Percentiles rank a stretch among this genome's conserved stretches.
phyloP scores from a whole-genome alignment of 1,139 yeast species.

The Taiozyma sp. region DNA sequence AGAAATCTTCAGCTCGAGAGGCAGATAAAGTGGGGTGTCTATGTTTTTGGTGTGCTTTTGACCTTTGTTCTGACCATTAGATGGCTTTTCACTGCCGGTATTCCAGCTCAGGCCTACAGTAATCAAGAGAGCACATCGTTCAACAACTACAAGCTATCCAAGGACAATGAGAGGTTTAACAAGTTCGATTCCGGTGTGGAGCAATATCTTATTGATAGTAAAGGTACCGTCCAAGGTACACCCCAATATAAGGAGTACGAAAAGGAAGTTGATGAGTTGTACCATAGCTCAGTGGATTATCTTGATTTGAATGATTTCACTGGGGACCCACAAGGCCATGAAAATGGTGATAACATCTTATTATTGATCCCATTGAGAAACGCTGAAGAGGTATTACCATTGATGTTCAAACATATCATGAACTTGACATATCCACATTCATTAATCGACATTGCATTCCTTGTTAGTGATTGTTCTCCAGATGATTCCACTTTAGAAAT shows the following conservation, averaged over 20 bases:
- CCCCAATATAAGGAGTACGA: constrained; percentile 10
- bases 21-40: constrained; percentile 1
- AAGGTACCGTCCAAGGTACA: constrained; percentile 22
- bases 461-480: constrained; percentile 73
- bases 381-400: constrained; percentile 73
- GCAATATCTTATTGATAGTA: constrained; percentile 28
- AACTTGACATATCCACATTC: constrained; percentile 81
- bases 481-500: constrained; percentile 65
- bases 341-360: constrained; percentile 60
- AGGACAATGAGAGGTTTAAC: constrained; percentile 25
- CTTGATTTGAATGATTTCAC: constrained; percentile 56
- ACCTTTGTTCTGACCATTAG: constrained; percentile 1
- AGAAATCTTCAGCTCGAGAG: background rate
- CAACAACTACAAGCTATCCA: constrained; percentile 24
- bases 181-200: constrained; percentile 33
- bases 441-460: constrained; percentile 75
- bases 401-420: constrained; percentile 82
- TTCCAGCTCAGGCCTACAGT: background rate
- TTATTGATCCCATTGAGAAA: constrained; percentile 75
- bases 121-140: constrained; percentile 28
- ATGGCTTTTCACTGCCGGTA: constrained; percentile 8
- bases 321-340: constrained; percentile 49
- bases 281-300: constrained; percentile 40
- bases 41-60: constrained; percentile 1
- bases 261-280: constrained; percentile 19